Base-by-base conservation (phyloP, 495 filamentous ascomycete genomes). In the Chaetomium cochliodes region DNA sequence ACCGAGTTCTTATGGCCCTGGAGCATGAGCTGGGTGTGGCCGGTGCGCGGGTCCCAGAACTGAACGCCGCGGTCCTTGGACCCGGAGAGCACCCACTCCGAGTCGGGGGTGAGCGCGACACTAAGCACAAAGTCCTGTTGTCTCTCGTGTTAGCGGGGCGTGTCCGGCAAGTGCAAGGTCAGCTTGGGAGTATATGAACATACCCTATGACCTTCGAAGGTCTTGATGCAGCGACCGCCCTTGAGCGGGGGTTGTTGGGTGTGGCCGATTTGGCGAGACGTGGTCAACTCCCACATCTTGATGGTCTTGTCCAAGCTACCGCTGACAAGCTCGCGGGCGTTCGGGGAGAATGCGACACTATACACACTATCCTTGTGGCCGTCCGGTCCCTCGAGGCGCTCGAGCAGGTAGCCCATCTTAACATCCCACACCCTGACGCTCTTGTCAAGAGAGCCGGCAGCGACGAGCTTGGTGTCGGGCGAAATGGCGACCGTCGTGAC, bases 341-440 rank as follows among this genome's bases (percentile, higher is more conserved):
- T 92, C 28, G 92, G 92, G 30, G 92, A 90, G 73, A 96, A 96
- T 3, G 92, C 92, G 55, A 96, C 92, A 47, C 88, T 91, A 72
- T 96, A 96, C n/a, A 96, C 92, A 68, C 89, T 92, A 67, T 96
- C 92, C 74, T 92, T 91, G 80, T 96, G 92, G 30, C 92, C 92
- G 67, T 96, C 92, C 7, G 87, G 84, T 26, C 90, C 92, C 70
- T 96, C 92, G 28, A 96, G 84, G 54, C 91, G 86, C 76, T 93
- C 92, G 64, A 93, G 84, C 23, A 94, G 81, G 71, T 87, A 89
- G n/a, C 92, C 92, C 70, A 82, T 88, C 49, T 84, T 86, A 51
- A 89, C 87, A 71, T 96, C 91, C 92, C 92, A 96, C 12, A 96
- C 91, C 23, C 91, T 84, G 30, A 96, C 92, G 68, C 90, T 94